These are phyloP conservation scores for Bruguiera parviflora DNA, from an alignment of 345 rosid genomes.

Conservation along the genomic window DNA sequence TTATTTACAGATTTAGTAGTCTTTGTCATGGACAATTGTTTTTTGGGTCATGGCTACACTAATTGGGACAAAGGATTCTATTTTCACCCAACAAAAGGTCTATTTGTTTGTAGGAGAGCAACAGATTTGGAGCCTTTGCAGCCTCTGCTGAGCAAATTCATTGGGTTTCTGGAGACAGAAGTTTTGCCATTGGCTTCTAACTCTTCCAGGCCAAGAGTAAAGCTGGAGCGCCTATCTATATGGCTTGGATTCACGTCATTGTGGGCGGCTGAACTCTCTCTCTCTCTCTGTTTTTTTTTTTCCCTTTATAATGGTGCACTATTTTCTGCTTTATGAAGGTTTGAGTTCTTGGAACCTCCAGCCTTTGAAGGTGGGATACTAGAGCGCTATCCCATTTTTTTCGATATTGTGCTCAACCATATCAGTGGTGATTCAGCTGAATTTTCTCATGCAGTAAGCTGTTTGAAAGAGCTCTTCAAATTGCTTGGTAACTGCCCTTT, in stretches of 20 bases:
- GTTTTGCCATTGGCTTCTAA: slow-evolving; percentile 53
- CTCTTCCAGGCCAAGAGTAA: slow-evolving; percentile 63
- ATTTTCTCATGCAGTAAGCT: slow-evolving; percentile 81
- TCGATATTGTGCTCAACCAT: slow-evolving; percentile 90
- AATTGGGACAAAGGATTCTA: background rate
- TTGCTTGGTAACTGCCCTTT: slow-evolving; percentile 66
- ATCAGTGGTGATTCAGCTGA: slow-evolving; percentile 81
- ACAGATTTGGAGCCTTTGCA: slow-evolving; percentile 88
- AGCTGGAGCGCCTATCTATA: slow-evolving; percentile 65
- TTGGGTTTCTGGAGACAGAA: slow-evolving; percentile 79
- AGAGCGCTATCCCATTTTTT: slow-evolving; percentile 88
- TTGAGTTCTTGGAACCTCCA: slow-evolving; percentile 89
- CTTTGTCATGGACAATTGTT: background rate
- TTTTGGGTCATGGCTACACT: slow-evolving; percentile 1
- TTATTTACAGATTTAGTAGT: background rate
- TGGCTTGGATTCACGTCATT: slow-evolving; percentile 96
- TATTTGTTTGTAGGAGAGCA: slow-evolving; percentile 61
- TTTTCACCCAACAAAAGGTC: slow-evolving; percentile 9
- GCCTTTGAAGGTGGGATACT: slow-evolving; percentile 93
- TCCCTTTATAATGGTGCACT: slow-evolving; percentile 10
- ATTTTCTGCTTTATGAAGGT: slow-evolving; percentile 50
- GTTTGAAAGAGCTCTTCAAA: slow-evolving; percentile 85
- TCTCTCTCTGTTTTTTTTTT: background rate
- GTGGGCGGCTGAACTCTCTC: slow-evolving; percentile 37
- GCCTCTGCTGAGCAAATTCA: slow-evolving; percentile 72